Evolutionary conservation across 345 rosid species (phyloP).

Genomic region (Lagerstroemia speciosa): DNA sequence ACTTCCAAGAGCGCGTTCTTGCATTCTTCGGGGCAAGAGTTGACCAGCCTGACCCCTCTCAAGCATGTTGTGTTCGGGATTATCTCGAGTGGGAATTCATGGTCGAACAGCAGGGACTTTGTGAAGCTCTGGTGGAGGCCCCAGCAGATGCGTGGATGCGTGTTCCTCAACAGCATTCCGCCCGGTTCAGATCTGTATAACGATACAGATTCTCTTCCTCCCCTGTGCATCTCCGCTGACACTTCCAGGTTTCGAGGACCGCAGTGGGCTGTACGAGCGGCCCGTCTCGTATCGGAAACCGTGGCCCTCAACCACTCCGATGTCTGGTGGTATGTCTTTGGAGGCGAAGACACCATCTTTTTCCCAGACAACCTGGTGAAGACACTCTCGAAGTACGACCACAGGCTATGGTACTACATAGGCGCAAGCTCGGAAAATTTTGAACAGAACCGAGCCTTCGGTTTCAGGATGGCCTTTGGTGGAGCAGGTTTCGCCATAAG

Average conservation of each 20-base stretch:
- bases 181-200: conserved; percentile 8
- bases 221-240: conserved; percentile 57
- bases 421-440: conserved; percentile 66
- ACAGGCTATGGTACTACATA: conserved; percentile 60
- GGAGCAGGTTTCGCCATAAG: conserved; percentile 87
- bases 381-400: conserved; percentile 77
- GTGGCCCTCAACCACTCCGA: conserved; percentile 43
- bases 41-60: conserved; percentile 25
- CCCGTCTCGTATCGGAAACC: conserved; percentile 57
- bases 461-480: conserved; percentile 62
- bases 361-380: conserved; percentile 55
- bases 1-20: conserved; percentile 20
- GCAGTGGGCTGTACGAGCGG: conserved; percentile 64
- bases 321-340: conserved; percentile 74
- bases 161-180: conserved; percentile 44
- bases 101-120: conserved; percentile 49
- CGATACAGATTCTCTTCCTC: conserved; percentile 34
- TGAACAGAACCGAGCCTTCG: conserved; percentile 46
- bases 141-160: conserved; percentile 57
- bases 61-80: conserved; percentile 65
- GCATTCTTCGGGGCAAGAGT: conserved; percentile 19
- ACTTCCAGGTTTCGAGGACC: conserved; percentile 63
- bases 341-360: conserved; percentile 76
- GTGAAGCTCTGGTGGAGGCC: conserved; percentile 74
- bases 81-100: conserved; percentile 43